Evolutionary conservation across 2,329 filamentous ascomycete genomes (phyloP).

Genomic region (Westerdykella ornata): DNA sequence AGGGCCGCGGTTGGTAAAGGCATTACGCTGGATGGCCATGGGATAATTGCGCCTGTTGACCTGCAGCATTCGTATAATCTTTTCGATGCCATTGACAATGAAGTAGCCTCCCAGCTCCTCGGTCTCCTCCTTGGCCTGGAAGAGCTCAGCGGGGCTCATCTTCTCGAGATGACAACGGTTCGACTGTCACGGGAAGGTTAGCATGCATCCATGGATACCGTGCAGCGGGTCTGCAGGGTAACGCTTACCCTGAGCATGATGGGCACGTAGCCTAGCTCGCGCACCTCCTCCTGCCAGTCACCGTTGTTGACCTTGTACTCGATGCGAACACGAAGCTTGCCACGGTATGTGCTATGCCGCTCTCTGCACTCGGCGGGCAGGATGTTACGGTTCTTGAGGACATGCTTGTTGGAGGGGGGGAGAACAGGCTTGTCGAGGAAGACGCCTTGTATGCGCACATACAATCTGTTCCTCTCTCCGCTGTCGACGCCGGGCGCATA

Average conservation of each 20-base stretch:
- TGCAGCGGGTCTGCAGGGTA: conserved; percentile 6
- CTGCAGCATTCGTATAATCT: conserved; percentile 86
- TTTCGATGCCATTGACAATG: conserved; percentile 95
- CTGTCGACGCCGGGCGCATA: conserved; percentile 49
- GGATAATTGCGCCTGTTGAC: conserved; percentile 89
- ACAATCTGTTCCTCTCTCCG: conserved; percentile 64
- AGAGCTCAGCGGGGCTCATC: conserved; percentile 73
- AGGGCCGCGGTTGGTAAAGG: conserved; percentile 79
- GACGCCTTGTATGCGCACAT: conserved; percentile 71
- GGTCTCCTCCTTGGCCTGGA: conserved; percentile 85
- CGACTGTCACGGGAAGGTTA: conserved; percentile 50
- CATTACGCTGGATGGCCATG: conserved; percentile 85
- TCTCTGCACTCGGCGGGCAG: conserved; percentile 91
- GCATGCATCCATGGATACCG: conserved; percentile 7
- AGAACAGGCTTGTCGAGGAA: conserved; percentile 75
- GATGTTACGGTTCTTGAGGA: conserved; percentile 71
- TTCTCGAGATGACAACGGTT: conserved; percentile 86
- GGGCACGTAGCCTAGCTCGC: conserved; percentile 82
- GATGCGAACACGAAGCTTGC: conserved; percentile 73
- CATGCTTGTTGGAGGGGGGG: conserved; percentile 76
- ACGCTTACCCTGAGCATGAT: conserved; percentile 78
- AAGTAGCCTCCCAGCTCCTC: conserved; percentile 97
- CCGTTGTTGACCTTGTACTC: conserved; percentile 84
- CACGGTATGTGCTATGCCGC: conserved; percentile 84
- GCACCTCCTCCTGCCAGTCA: conserved; percentile 71